Evolutionary conservation across 2,329 filamentous ascomycete species (phyloP), one percentile per base, ranked within the genome.

Genomic region (Bipolaris victoriae): DNA sequence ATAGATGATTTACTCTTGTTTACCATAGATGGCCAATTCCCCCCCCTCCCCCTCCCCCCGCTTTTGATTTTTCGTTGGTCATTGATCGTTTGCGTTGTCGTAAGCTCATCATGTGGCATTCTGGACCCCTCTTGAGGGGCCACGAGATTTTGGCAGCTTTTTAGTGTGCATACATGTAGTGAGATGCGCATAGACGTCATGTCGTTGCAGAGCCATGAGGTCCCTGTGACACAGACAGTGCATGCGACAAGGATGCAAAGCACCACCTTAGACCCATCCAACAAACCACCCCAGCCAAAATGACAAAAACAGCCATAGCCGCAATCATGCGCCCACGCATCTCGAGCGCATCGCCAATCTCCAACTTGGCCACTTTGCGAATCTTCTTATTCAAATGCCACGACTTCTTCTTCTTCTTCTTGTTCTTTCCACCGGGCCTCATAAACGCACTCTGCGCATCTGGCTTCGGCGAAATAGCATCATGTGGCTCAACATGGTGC

Each of bases 341-440:
- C 69, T 84, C 82, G 61, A 90, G 86, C 3, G 88, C 88, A 67
- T 90, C 86, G 3, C 79, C 80, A 15, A 87, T 80, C 71, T 90
- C 85, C 79, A 87, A 78, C 69, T 78, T 83, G 67, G 88, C 81
- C 51, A 90, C 77, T 70, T 87, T 86, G 58, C 83, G 66, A 40
- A 80, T 77, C 67, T 78, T 80, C 67, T 75, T 79, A 18, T 74
- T 62, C 16, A 75, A 51, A 61, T 76, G 74, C 78, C 78, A 80
- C 18, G 67, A 60, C 51, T 58, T 61, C 31, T n/a, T 50, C 50
- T 52, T 35, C 29, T 49, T 24, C 24, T 24, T 5, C 49, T 58
- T 60, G 29, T 49, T 35, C 22, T 50, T 26, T 2, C 47, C 67
- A 47, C 61, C 58, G 37, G 50, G n/a, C 35, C 56, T 11, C 49